phyloP scores from a whole-genome alignment of 83 land plant genomes.

The Picea abies region DNA sequence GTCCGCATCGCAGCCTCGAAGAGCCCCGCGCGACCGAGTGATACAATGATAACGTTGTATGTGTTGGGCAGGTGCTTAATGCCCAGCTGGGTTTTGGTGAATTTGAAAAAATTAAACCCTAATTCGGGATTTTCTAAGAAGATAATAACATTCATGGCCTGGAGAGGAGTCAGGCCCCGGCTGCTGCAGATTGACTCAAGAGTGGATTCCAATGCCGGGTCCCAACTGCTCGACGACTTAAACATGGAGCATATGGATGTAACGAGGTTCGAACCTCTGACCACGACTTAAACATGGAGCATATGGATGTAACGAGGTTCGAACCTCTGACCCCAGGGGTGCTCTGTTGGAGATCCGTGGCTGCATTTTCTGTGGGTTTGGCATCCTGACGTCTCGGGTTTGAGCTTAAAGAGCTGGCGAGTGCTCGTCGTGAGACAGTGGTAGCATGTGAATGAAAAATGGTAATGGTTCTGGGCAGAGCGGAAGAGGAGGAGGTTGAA shows the following conservation, averaged over 20 bases:
- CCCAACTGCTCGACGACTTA: not conserved
- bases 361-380: not conserved
- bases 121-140: not conserved
- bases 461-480: too few relatives aligned
- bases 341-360: too few relatives aligned
- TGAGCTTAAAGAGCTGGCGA: not conserved
- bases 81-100: not conserved
- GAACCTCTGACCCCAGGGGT: too few relatives aligned
- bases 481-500: too few relatives aligned
- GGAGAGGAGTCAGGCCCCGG: conserved; percentile 6
- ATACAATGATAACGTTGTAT: conserved; percentile 32
- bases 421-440: too few relatives aligned
- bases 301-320: too few relatives aligned
- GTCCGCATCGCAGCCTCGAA: conserved; percentile 28
- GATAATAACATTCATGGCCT: not conserved
- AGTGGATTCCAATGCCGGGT: not conserved
- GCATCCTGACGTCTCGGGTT: not conserved
- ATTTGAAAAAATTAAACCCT: conserved; percentile 13
- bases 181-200: not conserved
- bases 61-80: conserved; percentile 12
- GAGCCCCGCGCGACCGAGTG: conserved; percentile 23
- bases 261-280: not conserved
- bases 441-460: too few relatives aligned
- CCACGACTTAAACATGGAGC: too few relatives aligned
- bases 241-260: not conserved